These are phyloP conservation scores for Dothideomycetes sp. DNA, from an alignment of 2,329 filamentous ascomycete species.

Conservation along the genomic window DNA sequence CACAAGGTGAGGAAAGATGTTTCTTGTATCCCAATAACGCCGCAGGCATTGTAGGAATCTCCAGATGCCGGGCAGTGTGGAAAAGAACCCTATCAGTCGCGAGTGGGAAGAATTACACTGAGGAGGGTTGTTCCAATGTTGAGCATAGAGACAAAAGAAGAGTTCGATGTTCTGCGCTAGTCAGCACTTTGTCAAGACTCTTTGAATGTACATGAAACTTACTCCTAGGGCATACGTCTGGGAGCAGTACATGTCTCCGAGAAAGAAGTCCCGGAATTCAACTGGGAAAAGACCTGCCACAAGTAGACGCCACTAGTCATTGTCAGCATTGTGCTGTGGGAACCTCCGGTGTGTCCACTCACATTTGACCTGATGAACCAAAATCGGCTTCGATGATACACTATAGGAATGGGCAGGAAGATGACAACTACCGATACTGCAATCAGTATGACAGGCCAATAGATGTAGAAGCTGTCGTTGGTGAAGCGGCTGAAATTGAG, in stretches of 20 bases:
- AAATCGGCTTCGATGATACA: constrained; percentile 65
- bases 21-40: constrained; percentile 76
- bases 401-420: constrained; percentile 56
- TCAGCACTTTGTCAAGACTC: constrained; percentile 11
- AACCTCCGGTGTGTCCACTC: constrained; percentile 25
- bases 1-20: constrained; percentile 82
- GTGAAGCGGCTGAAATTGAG: constrained; percentile 72
- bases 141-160: constrained; percentile 90
- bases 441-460: constrained; percentile 77
- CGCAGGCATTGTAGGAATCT: constrained; percentile 82
- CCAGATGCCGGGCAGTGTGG: constrained; percentile 75
- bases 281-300: constrained; percentile 83
- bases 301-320: constrained; percentile 63
- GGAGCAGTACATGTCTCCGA: constrained; percentile 96
- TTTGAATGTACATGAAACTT: constrained; percentile 31
- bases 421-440: constrained; percentile 55
- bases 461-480: constrained; percentile 59
- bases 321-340: constrained; percentile 18
- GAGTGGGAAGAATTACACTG: constrained; percentile 83
- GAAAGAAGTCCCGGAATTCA: constrained; percentile 93
- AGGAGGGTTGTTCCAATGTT: constrained; percentile 58
- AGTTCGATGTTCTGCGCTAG: constrained; percentile 64
- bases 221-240: constrained; percentile 81
- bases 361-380: constrained; percentile 91
- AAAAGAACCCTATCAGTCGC: constrained; percentile 74